These are phyloP conservation scores for Naganishia vishniacii DNA, from an alignment of 768 basidiomycete genomes.

Conservation along the genomic window DNA sequence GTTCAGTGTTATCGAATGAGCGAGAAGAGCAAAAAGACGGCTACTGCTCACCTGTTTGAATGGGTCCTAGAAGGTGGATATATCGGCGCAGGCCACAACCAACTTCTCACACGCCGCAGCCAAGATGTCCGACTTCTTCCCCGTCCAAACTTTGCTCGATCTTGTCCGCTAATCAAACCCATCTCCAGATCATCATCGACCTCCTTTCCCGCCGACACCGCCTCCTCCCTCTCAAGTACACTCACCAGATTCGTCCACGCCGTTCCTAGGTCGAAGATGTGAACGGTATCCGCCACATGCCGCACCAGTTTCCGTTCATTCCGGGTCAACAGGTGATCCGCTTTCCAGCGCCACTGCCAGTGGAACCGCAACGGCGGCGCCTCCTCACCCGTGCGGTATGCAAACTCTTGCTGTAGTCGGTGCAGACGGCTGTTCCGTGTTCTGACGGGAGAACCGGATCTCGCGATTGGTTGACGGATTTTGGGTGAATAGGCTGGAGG, in stretches of 20 bases:
- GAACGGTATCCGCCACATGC: neutral
- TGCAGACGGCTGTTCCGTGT: neutral
- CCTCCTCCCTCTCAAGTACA: neutral
- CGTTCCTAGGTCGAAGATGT: slow-evolving; percentile 4
- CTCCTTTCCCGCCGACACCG: neutral
- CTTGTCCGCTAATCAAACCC: neutral
- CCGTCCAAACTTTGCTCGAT: neutral
- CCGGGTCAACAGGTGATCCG: slow-evolving; percentile 10
- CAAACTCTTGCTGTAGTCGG: neutral
- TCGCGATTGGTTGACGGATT: neutral
- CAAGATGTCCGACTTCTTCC: neutral
- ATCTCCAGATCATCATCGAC: neutral
- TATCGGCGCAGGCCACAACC: slow-evolving; percentile 9
- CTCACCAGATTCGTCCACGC: slow-evolving; percentile 1
- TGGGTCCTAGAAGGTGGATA: no score
- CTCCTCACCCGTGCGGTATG: neutral
- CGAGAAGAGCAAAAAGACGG: neutral
- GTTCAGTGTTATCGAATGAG: no score
- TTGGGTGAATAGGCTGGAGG: neutral
- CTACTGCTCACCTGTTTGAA: neutral
- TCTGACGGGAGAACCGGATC: neutral
- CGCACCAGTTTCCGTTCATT: slow-evolving; percentile 12
- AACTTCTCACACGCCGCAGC: neutral
- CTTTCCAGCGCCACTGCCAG: slow-evolving; percentile 16
- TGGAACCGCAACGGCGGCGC: neutral